Evolutionary conservation across 2,329 filamentous ascomycete species (phyloP).

Genomic region (Gnomoniopsis sp.): DNA sequence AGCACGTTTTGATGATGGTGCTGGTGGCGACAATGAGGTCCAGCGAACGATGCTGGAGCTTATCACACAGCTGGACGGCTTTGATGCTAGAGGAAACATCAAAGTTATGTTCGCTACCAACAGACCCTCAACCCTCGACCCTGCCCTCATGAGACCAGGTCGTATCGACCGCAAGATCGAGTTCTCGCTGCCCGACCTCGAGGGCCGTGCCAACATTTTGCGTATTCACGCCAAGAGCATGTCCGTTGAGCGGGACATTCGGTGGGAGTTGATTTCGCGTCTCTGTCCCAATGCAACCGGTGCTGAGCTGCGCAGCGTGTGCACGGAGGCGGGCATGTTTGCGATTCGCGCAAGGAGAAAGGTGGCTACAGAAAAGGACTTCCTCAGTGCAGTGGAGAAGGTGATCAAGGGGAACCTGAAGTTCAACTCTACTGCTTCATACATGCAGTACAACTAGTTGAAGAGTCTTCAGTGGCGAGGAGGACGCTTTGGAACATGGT

Average conservation of each 20-base stretch:
- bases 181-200: conserved; percentile 94
- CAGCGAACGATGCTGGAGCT: conserved; percentile 97
- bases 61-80: conserved; percentile 94
- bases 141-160: conserved; percentile 93
- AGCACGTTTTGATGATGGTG: conserved; percentile 93
- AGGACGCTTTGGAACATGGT: neutral
- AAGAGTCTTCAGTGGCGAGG: neutral
- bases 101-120: conserved; percentile 99
- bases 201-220: conserved; percentile 94
- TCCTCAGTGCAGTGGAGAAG: conserved; percentile 96
- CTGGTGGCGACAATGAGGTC: conserved; percentile 95
- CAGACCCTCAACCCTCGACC: conserved; percentile 89
- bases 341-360: conserved; percentile 92
- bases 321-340: conserved; percentile 98
- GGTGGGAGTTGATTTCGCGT: conserved; percentile 97
- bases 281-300: conserved; percentile 96
- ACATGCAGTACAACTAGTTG: conserved; percentile 96
- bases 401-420: conserved; percentile 99
- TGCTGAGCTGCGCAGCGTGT: conserved; percentile 92
- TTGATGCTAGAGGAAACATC: conserved; percentile 95
- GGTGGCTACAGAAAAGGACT: conserved; percentile 98
- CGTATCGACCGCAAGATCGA: conserved; percentile 99
- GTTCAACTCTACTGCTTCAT: conserved; percentile 97
- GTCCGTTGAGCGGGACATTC: conserved; percentile 97
- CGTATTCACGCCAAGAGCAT: conserved; percentile 99